Conservation (phyloP, 257 asterid genomes). For the Solanum dulcamara region DNA sequence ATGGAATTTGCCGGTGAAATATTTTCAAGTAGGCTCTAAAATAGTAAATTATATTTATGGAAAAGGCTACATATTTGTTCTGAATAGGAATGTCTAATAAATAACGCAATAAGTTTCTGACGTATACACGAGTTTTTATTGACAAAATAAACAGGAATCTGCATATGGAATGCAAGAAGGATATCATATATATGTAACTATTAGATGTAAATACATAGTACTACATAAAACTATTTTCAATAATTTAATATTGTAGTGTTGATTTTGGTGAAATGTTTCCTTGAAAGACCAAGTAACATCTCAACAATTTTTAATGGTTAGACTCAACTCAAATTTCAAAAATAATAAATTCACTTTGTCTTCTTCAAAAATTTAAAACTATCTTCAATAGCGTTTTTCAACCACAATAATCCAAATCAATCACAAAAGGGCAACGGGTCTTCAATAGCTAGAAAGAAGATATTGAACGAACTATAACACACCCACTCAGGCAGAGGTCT, state of each 20-base stretch:
- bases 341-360: background rate
- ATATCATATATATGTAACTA: background rate
- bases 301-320: background rate
- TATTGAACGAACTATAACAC: background rate
- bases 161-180: background rate
- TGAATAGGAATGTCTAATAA: background rate
- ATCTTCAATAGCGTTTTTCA: background rate
- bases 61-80: background rate
- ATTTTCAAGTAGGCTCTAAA: background rate
- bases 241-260: background rate
- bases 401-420: background rate
- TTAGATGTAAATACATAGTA: background rate
- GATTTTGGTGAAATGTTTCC: too few relatives aligned
- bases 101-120: background rate
- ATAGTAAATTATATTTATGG: background rate
- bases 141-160: too few relatives aligned
- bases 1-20: background rate
- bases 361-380: background rate
- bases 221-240: background rate
- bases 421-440: background rate
- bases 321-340: background rate
- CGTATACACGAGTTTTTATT: background rate
- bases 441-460: background rate
- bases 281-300: too few relatives aligned
- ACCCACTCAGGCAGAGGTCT: background rate